phyloP scores from a whole-genome alignment of 2,329 filamentous ascomycete species.

The Phialophora tarda region DNA sequence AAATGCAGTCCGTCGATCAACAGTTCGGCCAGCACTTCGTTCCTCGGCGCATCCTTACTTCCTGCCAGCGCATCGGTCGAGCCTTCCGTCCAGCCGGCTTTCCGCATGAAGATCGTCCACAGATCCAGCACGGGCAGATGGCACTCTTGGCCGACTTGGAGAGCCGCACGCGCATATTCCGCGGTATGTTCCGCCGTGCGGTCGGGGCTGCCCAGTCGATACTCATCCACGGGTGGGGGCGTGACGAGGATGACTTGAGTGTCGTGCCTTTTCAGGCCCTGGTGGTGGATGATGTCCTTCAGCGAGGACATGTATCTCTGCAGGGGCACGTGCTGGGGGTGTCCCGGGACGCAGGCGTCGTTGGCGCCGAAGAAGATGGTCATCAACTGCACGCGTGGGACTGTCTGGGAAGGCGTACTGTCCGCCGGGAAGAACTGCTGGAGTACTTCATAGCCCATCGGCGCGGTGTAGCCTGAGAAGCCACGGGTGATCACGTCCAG shows the following conservation, averaged over 20 bases:
- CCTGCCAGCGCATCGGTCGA: slow-evolving; percentile 57
- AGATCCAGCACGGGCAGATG: slow-evolving; percentile 74
- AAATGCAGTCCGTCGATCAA: slow-evolving; percentile 61
- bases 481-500: slow-evolving; percentile 90
- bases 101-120: slow-evolving; percentile 76
- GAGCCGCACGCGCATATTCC: slow-evolving; percentile 69
- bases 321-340: slow-evolving; percentile 78
- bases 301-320: slow-evolving; percentile 76
- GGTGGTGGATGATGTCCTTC: slow-evolving; percentile 72
- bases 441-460: slow-evolving; percentile 32
- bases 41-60: slow-evolving; percentile 62
- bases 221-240: slow-evolving; percentile 82
- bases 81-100: slow-evolving; percentile 60
- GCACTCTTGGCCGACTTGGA: slow-evolving; percentile 63
- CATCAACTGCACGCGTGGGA: slow-evolving; percentile 43
- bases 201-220: slow-evolving; percentile 61
- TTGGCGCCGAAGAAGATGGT: slow-evolving; percentile 87
- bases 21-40: slow-evolving; percentile 50
- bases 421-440: slow-evolving; percentile 31
- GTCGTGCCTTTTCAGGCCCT: slow-evolving; percentile 71
- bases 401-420: slow-evolving; percentile 10
- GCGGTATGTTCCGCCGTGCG: slow-evolving; percentile 67
- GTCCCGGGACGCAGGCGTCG: slow-evolving; percentile 74
- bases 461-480: slow-evolving; percentile 60
- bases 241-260: slow-evolving; percentile 75